These are phyloP conservation scores for Blastobotrys elegans DNA, from an alignment of 1,139 yeast genomes.

Conservation along the genomic window DNA sequence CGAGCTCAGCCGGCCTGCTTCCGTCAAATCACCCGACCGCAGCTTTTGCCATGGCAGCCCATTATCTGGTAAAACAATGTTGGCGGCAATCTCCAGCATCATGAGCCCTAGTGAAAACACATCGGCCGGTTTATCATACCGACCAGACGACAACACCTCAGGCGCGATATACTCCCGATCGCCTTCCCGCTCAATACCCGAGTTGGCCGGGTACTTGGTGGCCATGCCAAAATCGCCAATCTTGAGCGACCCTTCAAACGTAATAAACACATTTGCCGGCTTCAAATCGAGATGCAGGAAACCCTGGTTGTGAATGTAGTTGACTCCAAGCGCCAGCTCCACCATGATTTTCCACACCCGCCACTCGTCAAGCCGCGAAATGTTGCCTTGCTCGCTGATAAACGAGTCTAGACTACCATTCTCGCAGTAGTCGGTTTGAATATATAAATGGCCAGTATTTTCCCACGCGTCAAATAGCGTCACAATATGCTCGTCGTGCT, in stretches of 20 bases:
- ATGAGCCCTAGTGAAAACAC: slow-evolving; percentile 88
- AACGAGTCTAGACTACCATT: slow-evolving; percentile 86
- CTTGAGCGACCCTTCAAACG: slow-evolving; percentile 88
- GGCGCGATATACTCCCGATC: slow-evolving; percentile 98
- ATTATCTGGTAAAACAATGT: slow-evolving; percentile 89
- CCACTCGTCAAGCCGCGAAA: slow-evolving; percentile 83
- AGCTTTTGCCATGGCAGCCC: slow-evolving; percentile 97
- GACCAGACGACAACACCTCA: slow-evolving; percentile 76
- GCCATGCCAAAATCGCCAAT: slow-evolving; percentile 83
- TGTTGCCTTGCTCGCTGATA: slow-evolving; percentile 70
- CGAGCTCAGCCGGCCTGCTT: slow-evolving; percentile 84
- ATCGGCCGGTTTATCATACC: slow-evolving; percentile 90
- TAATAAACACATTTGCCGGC: slow-evolving; percentile 90
- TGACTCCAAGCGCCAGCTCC: slow-evolving; percentile 71
- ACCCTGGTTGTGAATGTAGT: slow-evolving; percentile 71
- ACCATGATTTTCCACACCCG: slow-evolving; percentile 94
- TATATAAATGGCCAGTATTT: slow-evolving; percentile 63
- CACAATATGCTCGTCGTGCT: slow-evolving; percentile 76
- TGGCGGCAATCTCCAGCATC: slow-evolving; percentile 93
- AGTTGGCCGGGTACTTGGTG: slow-evolving; percentile 46
- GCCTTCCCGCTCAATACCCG: slow-evolving; percentile 80
- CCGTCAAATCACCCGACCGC: slow-evolving; percentile 91
- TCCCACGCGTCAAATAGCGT: slow-evolving; percentile 88
- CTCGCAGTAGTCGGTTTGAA: slow-evolving; percentile 94
- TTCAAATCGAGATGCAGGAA: slow-evolving; percentile 83